These are phyloP conservation scores for Polyrhizophydium stewartii DNA, from an alignment of 371 early-diverging fungal genomes.

Conservation along the genomic window DNA sequence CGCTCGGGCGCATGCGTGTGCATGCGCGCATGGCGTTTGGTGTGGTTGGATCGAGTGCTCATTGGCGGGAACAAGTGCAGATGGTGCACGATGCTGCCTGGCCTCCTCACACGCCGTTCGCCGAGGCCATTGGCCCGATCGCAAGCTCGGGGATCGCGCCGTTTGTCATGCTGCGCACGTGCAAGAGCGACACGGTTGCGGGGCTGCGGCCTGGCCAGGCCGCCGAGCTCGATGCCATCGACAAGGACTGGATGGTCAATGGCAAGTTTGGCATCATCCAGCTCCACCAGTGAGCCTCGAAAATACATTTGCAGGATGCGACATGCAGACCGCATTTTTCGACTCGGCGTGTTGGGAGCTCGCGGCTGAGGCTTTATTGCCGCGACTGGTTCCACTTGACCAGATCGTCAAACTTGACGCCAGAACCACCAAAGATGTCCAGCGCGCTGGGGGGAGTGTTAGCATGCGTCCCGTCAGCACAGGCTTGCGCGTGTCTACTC, in stretches of 20 bases:
- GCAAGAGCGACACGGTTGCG: constrained; percentile 82
- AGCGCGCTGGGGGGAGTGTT: constrained; percentile 60
- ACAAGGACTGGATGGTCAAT: constrained; percentile 44
- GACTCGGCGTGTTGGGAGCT: background rate
- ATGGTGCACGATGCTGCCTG: constrained; percentile 84
- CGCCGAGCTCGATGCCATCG: constrained; percentile 54
- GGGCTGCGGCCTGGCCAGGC: constrained; percentile 67
- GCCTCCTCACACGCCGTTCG: constrained; percentile 75
- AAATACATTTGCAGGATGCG: too few species aligned
- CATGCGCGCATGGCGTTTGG: background rate
- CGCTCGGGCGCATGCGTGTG: too few species aligned
- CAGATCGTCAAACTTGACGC: constrained; percentile 70
- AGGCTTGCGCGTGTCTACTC: background rate
- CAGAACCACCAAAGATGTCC: constrained; percentile 94
- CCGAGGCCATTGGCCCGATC: constrained; percentile 72
- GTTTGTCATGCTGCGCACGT: constrained; percentile 74
- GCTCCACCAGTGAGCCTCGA: background rate
- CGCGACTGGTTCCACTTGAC: constrained; percentile 25
- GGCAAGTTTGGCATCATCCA: constrained; percentile 69
- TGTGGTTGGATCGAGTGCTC: background rate
- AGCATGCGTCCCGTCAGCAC: background rate
- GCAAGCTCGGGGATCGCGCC: constrained; percentile 23
- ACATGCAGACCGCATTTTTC: too few species aligned
- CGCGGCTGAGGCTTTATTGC: background rate
- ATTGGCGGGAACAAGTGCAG: background rate